phyloP scores from a whole-genome alignment of 495 filamentous ascomycete genomes.

The Talaromyces wortmannii region DNA sequence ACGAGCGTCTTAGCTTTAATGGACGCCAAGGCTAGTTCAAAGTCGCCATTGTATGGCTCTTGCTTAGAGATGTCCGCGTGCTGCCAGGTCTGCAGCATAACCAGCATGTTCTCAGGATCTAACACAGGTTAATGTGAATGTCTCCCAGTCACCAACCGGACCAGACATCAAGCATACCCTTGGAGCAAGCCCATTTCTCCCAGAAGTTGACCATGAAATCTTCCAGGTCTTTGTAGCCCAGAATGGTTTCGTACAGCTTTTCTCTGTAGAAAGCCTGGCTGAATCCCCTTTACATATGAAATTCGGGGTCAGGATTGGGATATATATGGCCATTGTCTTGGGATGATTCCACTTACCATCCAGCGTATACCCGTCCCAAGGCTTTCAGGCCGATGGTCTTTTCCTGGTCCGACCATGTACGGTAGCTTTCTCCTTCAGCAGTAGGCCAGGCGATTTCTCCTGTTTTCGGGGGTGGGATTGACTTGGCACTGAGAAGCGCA shows the following conservation, averaged over 20 bases:
- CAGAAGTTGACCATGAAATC: constrained; percentile 66
- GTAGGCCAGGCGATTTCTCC: constrained; percentile 29
- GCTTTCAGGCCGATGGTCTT: constrained; percentile 58
- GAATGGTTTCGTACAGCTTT: constrained; percentile 51
- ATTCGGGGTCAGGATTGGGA: not conserved
- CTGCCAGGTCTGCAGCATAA: constrained; percentile 71
- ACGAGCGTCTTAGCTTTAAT: constrained; percentile 65
- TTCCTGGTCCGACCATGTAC: constrained; percentile 49
- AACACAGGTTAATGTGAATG: not conserved
- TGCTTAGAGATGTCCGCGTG: constrained; percentile 57
- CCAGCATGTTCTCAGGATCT: constrained; percentile 63
- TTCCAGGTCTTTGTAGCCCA: constrained; percentile 57
- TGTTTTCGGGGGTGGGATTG: constrained; percentile 41
- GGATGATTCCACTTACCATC: constrained; percentile 41
- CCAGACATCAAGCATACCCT: constrained; percentile 31
- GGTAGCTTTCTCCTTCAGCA: constrained; percentile 25
- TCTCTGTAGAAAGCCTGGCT: constrained; percentile 66
- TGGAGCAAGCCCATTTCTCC: constrained; percentile 63
- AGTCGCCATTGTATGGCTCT: constrained; percentile 57
- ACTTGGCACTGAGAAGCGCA: constrained; percentile 56
- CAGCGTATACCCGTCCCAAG: constrained; percentile 65
- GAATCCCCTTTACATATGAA: constrained; percentile 42
- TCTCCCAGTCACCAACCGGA: constrained; percentile 7
- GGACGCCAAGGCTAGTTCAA: constrained; percentile 55
- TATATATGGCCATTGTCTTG: too few species aligned